These are phyloP conservation scores for Asterophora parasitica DNA, from an alignment of 768 basidiomycete genomes.

Conservation along the genomic window DNA sequence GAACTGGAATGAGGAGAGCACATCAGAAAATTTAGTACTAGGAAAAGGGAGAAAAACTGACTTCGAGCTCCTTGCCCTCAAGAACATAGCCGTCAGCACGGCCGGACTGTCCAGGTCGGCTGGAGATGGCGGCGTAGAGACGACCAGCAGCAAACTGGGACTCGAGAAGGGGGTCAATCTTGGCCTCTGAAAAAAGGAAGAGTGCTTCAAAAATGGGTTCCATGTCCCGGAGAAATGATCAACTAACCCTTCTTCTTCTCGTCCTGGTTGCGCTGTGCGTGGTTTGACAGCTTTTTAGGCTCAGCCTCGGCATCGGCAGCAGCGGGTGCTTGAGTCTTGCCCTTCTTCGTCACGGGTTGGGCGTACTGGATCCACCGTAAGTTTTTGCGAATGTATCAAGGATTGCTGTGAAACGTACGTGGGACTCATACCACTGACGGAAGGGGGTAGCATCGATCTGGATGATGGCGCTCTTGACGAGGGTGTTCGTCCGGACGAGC, in stretches of 20 bases:
- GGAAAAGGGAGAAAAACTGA: slow-evolving; percentile 29
- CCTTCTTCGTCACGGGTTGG: slow-evolving; percentile 89
- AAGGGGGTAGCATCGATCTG: slow-evolving; percentile 98
- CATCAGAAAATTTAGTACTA: slow-evolving; percentile 17
- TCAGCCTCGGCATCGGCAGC: slow-evolving; percentile 44
- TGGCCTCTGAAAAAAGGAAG: slow-evolving; percentile 56
- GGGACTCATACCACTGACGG: slow-evolving; percentile 99
- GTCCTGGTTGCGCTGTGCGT: slow-evolving; percentile 81
- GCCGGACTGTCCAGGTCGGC: slow-evolving; percentile 95
- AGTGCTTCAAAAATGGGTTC: background rate
- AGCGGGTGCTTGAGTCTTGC: slow-evolving; percentile 52
- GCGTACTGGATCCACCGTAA: slow-evolving; percentile 62
- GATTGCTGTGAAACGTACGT: slow-evolving; percentile 53
- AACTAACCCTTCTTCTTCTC: slow-evolving; percentile 84
- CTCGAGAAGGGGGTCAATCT: slow-evolving; percentile 88
- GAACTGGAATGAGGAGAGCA: slow-evolving; percentile 50
- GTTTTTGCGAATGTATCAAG: slow-evolving; percentile 2
- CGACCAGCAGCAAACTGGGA: slow-evolving; percentile 91
- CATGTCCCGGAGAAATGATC: background rate
- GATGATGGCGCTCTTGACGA: slow-evolving; percentile 95
- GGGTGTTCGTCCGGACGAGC: slow-evolving; percentile 98
- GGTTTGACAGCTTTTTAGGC: slow-evolving; percentile 81
- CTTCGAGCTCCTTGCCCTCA: slow-evolving; percentile 98
- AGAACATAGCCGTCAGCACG: slow-evolving; percentile 96
- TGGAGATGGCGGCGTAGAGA: slow-evolving; percentile 89